Percentiles rank a stretch among this genome's conserved stretches.
phyloP scores from a whole-genome alignment of 768 basidiomycete species.

The Suillus bovinus region DNA sequence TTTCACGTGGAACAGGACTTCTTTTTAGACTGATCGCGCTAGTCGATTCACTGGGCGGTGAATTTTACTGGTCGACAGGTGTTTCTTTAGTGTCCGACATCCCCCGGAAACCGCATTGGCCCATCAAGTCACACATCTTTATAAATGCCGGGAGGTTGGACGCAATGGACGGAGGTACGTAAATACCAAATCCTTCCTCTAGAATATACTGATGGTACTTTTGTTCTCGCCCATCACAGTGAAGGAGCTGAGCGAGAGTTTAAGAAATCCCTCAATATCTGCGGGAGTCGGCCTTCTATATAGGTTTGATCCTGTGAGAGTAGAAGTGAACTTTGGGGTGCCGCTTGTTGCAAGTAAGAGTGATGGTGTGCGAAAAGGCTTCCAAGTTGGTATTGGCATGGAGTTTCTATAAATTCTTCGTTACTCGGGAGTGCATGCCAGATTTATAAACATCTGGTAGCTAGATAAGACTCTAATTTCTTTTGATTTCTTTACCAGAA shows the following conservation, averaged over 20 bases:
- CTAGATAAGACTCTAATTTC: too few species aligned
- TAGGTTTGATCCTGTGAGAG: slow-evolving; percentile 77
- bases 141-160: slow-evolving; percentile 81
- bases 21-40: not conserved
- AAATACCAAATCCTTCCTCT: slow-evolving; percentile 3
- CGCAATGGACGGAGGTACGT: slow-evolving; percentile 55
- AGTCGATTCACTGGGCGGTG: slow-evolving; percentile 89
- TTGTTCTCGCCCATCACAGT: slow-evolving; percentile 24
- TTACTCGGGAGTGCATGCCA: not conserved
- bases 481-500: too few species aligned
- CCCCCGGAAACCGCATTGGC: slow-evolving; percentile 77
- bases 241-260: slow-evolving; percentile 38
- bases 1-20: not conserved
- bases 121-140: slow-evolving; percentile 78
- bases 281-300: slow-evolving; percentile 85
- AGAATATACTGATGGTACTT: slow-evolving; percentile 16
- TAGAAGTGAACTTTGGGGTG: slow-evolving; percentile 87
- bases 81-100: slow-evolving; percentile 74
- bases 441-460: not conserved
- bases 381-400: slow-evolving; percentile 81
- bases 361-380: slow-evolving; percentile 67
- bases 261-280: slow-evolving; percentile 67
- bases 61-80: slow-evolving; percentile 78
- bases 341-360: slow-evolving; percentile 70
- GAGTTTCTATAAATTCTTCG: slow-evolving; percentile 58